These are phyloP conservation scores for Vigna radiata DNA, from an alignment of 306 rosid genomes.

Conservation along the genomic window DNA sequence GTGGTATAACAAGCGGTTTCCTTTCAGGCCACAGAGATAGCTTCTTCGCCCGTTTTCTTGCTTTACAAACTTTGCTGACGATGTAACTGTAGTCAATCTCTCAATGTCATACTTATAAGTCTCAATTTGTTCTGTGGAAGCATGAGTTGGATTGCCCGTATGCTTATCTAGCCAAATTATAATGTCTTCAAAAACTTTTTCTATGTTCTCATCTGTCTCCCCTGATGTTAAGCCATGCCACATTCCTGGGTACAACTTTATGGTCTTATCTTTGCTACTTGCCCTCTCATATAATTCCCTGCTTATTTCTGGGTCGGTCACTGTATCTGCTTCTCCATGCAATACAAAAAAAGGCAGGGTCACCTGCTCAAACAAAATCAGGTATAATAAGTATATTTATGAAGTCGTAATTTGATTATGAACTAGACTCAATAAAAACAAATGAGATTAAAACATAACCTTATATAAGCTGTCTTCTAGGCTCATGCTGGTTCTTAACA, in stretches of 20 bases:
- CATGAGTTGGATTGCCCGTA: conserved; percentile 19
- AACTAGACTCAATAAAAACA: not conserved
- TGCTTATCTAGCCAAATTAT: conserved; percentile 72
- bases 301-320: conserved; percentile 96
- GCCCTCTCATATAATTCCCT: conserved; percentile 72
- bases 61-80: conserved; percentile 15
- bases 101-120: conserved; percentile 18
- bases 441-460: conserved; percentile 41
- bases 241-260: conserved; percentile 82
- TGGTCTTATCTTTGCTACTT: conserved; percentile 78
- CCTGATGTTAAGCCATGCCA: conserved; percentile 95
- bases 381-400: not conserved
- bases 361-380: conserved; percentile 56
- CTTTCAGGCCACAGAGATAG: conserved; percentile 78
- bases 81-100: conserved; percentile 37
- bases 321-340: conserved; percentile 93
- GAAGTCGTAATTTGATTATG: not conserved
- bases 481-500: conserved; percentile 90
- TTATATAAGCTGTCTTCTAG: conserved; percentile 78
- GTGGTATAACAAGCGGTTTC: conserved; percentile 52
- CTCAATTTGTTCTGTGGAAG: conserved; percentile 30
- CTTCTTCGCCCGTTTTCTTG: conserved; percentile 38
- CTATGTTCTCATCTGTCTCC: conserved; percentile 82
- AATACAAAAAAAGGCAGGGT: conserved; percentile 86
- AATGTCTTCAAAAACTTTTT: conserved; percentile 71